Evolutionary conservation across 164 flowering plant genomes (phyloP).

Genomic region (Annona cherimola): DNA sequence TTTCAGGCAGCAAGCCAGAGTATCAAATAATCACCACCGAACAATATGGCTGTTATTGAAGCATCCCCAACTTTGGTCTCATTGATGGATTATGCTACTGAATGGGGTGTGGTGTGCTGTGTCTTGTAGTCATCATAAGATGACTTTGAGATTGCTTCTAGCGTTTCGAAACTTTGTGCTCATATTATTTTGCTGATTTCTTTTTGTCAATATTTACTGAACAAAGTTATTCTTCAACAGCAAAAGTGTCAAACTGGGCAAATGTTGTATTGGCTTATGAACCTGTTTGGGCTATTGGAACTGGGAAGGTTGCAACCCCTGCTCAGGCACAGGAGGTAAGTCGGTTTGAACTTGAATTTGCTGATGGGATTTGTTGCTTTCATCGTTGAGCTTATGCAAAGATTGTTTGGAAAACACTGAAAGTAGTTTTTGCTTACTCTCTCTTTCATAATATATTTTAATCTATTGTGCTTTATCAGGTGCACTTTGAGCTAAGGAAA

Average conservation of each 20-base stretch:
- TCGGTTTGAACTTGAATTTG: conserved; percentile 2
- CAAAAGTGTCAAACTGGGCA: conserved; percentile 44
- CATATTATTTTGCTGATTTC: background rate
- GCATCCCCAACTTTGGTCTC: too few relatives aligned
- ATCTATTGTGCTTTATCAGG: conserved; percentile 28
- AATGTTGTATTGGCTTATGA: conserved; percentile 82
- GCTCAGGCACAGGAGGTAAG: conserved; percentile 92
- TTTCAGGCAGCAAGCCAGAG: too few relatives aligned
- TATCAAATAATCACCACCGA: too few relatives aligned
- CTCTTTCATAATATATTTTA: background rate
- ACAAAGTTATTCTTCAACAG: conserved; percentile 30
- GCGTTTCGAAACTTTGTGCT: too few relatives aligned
- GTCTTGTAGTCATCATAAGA: too few relatives aligned
- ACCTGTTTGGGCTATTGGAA: conserved; percentile 96
- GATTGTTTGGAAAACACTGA: background rate
- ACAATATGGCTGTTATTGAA: too few relatives aligned
- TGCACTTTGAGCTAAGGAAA: conserved; percentile 58
- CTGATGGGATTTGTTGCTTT: background rate
- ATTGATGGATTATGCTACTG: too few relatives aligned
- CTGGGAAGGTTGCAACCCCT: conserved; percentile 89
- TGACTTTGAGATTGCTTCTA: too few relatives aligned
- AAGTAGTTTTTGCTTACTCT: background rate
- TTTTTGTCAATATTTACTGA: background rate
- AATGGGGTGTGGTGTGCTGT: too few relatives aligned
- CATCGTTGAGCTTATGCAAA: background rate